phyloP scores from a whole-genome alignment of 352 stramenopile species.

The Hyaloperonospora brassicae region DNA sequence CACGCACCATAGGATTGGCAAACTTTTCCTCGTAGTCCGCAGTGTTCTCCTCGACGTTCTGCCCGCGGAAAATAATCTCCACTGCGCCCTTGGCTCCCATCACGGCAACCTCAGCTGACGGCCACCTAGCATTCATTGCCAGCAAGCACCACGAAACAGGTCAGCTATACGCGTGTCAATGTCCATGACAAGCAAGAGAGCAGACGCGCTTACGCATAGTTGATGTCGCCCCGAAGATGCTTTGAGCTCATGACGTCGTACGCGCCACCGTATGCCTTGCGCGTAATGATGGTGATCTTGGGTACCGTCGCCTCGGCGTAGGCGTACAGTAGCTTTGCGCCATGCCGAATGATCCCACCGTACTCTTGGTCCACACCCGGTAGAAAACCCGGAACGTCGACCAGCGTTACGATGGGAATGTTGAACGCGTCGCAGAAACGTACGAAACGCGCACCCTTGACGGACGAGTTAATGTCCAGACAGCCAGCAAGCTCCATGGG shows the following conservation, averaged over 20 bases:
- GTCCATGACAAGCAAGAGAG: background rate
- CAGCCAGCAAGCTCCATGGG: conserved; percentile 94
- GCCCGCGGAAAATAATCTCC: conserved; percentile 96
- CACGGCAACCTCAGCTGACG: conserved; percentile 76
- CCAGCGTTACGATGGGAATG: conserved; percentile 96
- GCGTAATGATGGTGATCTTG: conserved; percentile 98
- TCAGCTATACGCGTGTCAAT: conserved; percentile 11
- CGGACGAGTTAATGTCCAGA: conserved; percentile 95
- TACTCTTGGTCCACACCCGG: conserved; percentile 91
- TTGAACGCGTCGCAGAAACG: conserved; percentile 98
- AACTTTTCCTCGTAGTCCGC: conserved; percentile 94
- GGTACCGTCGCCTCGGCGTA: conserved; percentile 96
- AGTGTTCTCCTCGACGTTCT: conserved; percentile 93
- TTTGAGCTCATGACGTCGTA: conserved; percentile 99
- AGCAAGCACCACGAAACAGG: conserved; percentile 5
- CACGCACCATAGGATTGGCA: conserved; percentile 89
- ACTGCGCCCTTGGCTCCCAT: conserved; percentile 94
- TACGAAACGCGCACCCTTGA: conserved; percentile 97
- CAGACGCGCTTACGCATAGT: conserved; percentile 85
- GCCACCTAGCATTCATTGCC: conserved; percentile 35
- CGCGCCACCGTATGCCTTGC: conserved; percentile 97
- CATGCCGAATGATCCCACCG: conserved; percentile 93
- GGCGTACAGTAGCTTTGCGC: conserved; percentile 96
- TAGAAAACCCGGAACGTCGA: conserved; percentile 98
- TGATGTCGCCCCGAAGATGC: conserved; percentile 94